Percentiles rank a stretch among this genome's conserved stretches.
phyloP scores from a whole-genome alignment of 176 grass and related monocot species.

The Saccharum spontaneum region DNA sequence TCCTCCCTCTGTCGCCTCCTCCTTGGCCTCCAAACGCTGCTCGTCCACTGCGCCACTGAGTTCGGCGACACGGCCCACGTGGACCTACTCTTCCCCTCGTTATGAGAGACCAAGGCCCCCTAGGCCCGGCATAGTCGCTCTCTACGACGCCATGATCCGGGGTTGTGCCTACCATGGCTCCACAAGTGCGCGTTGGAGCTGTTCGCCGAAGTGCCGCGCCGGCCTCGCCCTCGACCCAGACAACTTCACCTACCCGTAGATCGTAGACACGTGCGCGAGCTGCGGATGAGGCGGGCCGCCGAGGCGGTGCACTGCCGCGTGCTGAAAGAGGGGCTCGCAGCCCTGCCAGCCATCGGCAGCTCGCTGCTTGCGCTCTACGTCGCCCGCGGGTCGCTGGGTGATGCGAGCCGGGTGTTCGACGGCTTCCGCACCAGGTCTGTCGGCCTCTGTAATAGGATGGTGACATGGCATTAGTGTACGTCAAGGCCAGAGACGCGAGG shows the following conservation, averaged over 20 bases:
- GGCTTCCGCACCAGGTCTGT: too few species aligned
- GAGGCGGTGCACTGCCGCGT: constrained; percentile 31
- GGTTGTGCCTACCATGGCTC: constrained; percentile 31
- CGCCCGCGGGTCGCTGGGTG: too few species aligned
- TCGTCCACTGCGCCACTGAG: constrained; percentile 23
- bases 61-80: constrained; percentile 37
- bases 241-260: constrained; percentile 49
- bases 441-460: too few species aligned
- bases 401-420: too few species aligned
- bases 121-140: constrained; percentile 12
- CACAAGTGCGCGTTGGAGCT: constrained; percentile 22
- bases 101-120: not conserved
- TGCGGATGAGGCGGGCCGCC: constrained; percentile 5
- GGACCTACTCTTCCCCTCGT: constrained; percentile 38
- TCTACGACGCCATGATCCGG: constrained; percentile 54
- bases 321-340: too few species aligned
- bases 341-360: too few species aligned
- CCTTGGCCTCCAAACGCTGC: constrained; percentile 29
- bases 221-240: constrained; percentile 17
- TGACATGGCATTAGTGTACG: too few species aligned
- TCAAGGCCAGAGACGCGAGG: too few species aligned
- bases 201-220: constrained; percentile 49
- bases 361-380: too few species aligned
- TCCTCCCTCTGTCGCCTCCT: not conserved
- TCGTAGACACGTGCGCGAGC: constrained; percentile 38